Evolutionary conservation across 306 rosid species (phyloP).

Genomic region (Casuarina cunninghamiana): DNA sequence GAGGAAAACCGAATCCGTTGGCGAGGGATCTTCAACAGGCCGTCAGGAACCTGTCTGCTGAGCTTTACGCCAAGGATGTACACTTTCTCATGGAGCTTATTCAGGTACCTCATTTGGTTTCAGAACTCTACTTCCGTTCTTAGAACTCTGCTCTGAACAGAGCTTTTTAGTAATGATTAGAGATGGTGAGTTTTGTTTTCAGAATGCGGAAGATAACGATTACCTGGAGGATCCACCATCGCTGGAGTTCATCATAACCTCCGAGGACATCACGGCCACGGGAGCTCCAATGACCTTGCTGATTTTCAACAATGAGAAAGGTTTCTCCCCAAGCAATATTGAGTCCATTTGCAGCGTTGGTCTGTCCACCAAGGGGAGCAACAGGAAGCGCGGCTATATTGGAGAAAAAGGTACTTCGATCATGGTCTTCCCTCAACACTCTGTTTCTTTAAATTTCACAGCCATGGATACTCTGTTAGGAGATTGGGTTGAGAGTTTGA

Average conservation of each 20-base stretch:
- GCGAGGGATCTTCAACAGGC: constrained; percentile 60
- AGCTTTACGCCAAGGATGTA: constrained; percentile 69
- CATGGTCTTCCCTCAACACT: too few species aligned
- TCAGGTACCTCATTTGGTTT: constrained; percentile 38
- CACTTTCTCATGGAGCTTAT: constrained; percentile 85
- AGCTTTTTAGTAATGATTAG: too few species aligned
- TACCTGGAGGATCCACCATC: constrained; percentile 42
- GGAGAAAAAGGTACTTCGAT: constrained; percentile 72
- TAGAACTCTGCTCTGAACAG: too few species aligned
- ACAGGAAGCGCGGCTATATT: constrained; percentile 64
- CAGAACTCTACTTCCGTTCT: too few species aligned
- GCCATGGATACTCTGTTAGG: too few species aligned
- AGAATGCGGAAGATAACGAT: constrained; percentile 87
- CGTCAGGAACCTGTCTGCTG: constrained; percentile 53
- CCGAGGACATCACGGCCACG: constrained; percentile 57
- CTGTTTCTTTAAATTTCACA: too few species aligned
- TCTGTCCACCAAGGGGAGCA: constrained; percentile 71
- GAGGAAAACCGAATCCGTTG: constrained; percentile 42
- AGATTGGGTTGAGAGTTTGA: too few species aligned
- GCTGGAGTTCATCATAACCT: constrained; percentile 64
- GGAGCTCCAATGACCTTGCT: constrained; percentile 69
- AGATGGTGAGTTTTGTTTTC: background rate
- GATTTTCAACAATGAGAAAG: constrained; percentile 73
- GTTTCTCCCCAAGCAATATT: constrained; percentile 56
- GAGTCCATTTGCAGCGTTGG: constrained; percentile 84